A percentile compares a stretch with the other conserved stretches of the same genome.
Evolutionary conservation across 2,329 filamentous ascomycete genomes (phyloP).

Genomic region (Epichloe uncinata): DNA sequence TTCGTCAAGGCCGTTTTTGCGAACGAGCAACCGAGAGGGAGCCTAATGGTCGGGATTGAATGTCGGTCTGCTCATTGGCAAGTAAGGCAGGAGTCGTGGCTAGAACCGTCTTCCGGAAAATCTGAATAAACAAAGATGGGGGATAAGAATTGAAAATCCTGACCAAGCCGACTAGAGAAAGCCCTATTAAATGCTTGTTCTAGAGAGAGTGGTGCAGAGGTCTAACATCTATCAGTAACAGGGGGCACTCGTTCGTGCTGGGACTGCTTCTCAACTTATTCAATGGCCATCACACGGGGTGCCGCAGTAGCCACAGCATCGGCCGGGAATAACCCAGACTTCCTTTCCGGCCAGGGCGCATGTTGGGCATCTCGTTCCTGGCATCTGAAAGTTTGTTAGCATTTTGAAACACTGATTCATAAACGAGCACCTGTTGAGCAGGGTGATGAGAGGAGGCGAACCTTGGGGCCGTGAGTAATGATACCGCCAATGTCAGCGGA

Average conservation of each 20-base stretch:
- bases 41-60: background rate
- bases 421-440: too few relatives aligned
- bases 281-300: conserved; percentile 23
- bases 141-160: background rate
- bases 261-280: background rate
- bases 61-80: background rate
- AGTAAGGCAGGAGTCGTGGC: background rate
- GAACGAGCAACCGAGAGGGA: background rate
- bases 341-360: conserved; percentile 36
- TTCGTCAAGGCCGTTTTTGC: background rate
- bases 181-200: background rate
- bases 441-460: background rate
- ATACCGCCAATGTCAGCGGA: background rate
- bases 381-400: conserved; percentile 20
- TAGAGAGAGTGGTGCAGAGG: background rate
- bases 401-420: background rate
- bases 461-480: conserved; percentile 7
- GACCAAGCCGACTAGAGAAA: background rate
- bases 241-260: background rate
- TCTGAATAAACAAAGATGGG: background rate
- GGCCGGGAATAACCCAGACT: conserved; percentile 42
- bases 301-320: conserved; percentile 36
- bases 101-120: background rate
- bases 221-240: background rate
- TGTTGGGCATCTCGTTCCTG: conserved; percentile 39